Percentiles rank a stretch among this genome's conserved stretches.
Conservation (phyloP, 257 asterid genomes). For the Fraxinus americana region DNA sequence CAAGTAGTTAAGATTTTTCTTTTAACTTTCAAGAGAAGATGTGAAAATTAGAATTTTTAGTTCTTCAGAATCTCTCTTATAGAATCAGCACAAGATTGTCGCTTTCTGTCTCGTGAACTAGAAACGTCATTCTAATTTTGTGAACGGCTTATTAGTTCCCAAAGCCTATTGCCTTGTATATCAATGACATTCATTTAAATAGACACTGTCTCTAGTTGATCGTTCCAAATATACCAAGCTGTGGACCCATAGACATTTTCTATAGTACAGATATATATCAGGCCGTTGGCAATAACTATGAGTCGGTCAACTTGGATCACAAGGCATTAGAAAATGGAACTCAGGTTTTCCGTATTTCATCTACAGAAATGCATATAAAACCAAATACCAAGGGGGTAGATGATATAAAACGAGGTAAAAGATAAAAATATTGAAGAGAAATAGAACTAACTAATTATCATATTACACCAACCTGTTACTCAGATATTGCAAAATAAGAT, state of each 20-base stretch:
- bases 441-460: slow-evolving; percentile 6
- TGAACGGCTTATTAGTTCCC: neutral
- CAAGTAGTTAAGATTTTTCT: neutral
- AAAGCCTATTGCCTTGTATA: neutral
- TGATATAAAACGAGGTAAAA: slow-evolving; percentile 1
- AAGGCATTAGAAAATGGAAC: neutral
- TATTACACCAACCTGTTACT: slow-evolving; percentile 69
- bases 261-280: slow-evolving; percentile 1
- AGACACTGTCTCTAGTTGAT: neutral
- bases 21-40: neutral
- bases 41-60: neutral
- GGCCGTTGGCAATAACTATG: neutral
- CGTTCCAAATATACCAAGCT: neutral
- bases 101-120: neutral
- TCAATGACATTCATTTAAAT: neutral
- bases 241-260: neutral
- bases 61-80: neutral
- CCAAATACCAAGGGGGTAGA: neutral
- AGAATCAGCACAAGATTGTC: neutral
- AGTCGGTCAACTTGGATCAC: neutral
- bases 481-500: slow-evolving; percentile 89
- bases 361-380: neutral
- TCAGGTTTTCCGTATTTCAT: neutral
- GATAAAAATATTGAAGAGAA: slow-evolving; percentile 3
- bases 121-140: neutral